Conservation (phyloP, 257 asterid genomes). For the Solanum dulcamara region DNA sequence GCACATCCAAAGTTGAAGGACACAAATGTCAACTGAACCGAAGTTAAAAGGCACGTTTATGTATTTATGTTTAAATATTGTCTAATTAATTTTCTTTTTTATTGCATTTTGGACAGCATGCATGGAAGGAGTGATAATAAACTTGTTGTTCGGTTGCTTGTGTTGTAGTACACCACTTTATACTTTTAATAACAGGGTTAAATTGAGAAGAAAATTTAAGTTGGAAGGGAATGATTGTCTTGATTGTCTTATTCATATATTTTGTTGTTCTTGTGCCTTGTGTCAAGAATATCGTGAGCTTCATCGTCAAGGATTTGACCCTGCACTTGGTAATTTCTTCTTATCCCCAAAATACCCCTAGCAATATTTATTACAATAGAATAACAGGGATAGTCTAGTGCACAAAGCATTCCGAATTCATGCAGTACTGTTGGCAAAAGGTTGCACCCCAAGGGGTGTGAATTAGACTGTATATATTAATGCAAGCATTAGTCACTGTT, state of each 20-base stretch:
- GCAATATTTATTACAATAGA: too few species aligned
- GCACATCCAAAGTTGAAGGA: neutral
- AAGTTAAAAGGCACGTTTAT: neutral
- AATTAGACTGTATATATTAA: too few species aligned
- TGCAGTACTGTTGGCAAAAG: too few species aligned
- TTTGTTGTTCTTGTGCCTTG: constrained; percentile 13
- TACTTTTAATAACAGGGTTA: constrained; percentile 1
- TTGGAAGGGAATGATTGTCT: constrained; percentile 8
- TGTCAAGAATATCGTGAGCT: constrained; percentile 31
- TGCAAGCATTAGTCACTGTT: too few species aligned
- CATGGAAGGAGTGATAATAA: constrained; percentile 8
- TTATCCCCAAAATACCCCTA: neutral
- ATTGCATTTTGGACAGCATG: constrained; percentile 2
- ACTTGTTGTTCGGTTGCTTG: neutral
- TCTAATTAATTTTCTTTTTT: neutral
- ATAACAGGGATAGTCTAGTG: too few species aligned
- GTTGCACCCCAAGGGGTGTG: too few species aligned
- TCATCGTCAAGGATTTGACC: constrained; percentile 22
- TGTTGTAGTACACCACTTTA: neutral
- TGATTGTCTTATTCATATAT: constrained; percentile 17
- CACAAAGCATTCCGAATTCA: too few species aligned
- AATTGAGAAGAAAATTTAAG: constrained; percentile 12
- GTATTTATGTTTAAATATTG: neutral
- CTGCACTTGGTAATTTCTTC: constrained; percentile 11
- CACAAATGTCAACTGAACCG: too few species aligned